Percentiles rank a stretch among this genome's conserved stretches.
phyloP scores from a whole-genome alignment of 306 rosid species.

The Morella rubra region DNA sequence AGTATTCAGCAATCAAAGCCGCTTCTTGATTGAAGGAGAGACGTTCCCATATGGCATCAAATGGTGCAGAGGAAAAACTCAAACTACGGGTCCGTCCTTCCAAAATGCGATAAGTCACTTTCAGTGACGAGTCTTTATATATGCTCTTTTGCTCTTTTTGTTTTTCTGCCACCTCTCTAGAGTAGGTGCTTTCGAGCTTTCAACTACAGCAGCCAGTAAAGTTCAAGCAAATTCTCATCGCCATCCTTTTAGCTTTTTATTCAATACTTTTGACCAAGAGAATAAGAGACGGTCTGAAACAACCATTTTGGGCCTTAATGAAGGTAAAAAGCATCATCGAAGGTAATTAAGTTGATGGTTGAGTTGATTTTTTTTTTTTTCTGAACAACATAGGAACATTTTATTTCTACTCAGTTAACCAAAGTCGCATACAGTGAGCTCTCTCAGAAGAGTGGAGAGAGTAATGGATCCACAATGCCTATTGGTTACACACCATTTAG shows the following conservation, averaged over 20 bases:
- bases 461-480: too few relatives aligned
- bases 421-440: too few relatives aligned
- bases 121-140: background rate
- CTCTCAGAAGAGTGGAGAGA: too few relatives aligned
- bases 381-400: too few relatives aligned
- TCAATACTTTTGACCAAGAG: background rate
- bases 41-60: background rate
- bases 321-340: too few relatives aligned
- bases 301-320: background rate
- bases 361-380: too few relatives aligned
- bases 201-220: background rate
- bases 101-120: background rate
- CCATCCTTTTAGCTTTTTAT: background rate
- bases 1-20: background rate
- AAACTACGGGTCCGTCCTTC: background rate
- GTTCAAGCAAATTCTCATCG: constrained; percentile 2
- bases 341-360: too few relatives aligned
- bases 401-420: too few relatives aligned
- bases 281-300: background rate
- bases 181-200: constrained; percentile 1
- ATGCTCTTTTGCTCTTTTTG: background rate
- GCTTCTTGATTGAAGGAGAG: background rate
- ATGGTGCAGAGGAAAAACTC: background rate
- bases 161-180: background rate
- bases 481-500: too few relatives aligned